Conservation (phyloP, 768 basidiomycete genomes). For the Termitomyces titanicus region DNA sequence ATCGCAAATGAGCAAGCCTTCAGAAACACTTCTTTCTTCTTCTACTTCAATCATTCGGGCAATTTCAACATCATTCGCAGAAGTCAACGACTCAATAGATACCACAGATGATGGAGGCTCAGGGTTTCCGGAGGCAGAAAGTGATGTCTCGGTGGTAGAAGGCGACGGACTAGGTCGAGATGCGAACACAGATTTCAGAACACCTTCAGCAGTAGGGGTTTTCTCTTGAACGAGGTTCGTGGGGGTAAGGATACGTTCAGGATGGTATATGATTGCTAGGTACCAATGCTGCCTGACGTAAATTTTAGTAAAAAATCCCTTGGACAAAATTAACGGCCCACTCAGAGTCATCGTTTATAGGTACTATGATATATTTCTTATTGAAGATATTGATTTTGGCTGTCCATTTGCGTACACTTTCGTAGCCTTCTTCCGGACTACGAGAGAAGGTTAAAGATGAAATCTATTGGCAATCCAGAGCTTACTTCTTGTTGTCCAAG, state of each 20-base stretch:
- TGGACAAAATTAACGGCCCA: slow-evolving; percentile 31
- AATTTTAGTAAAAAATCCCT: neutral
- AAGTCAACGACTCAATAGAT: neutral
- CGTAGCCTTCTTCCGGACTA: slow-evolving; percentile 64
- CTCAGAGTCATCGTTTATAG: slow-evolving; percentile 85
- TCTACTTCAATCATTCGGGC: slow-evolving; percentile 26
- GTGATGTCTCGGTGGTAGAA: neutral
- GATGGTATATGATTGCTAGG: slow-evolving; percentile 88
- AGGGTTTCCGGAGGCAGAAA: neutral
- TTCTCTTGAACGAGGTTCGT: slow-evolving; percentile 9
- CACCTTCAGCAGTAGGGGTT: neutral
- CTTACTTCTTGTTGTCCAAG: slow-evolving; percentile 66
- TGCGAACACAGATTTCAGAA: slow-evolving; percentile 2
- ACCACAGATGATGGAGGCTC: neutral
- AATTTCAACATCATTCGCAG: neutral
- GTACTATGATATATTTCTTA: slow-evolving; percentile 92
- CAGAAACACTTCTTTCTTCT: slow-evolving; percentile 22
- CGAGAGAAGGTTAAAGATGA: slow-evolving; percentile 5
- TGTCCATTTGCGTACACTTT: slow-evolving; percentile 93
- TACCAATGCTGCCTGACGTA: slow-evolving; percentile 88
- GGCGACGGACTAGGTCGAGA: neutral
- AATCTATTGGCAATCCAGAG: neutral
- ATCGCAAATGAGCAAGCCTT: slow-evolving; percentile 23
- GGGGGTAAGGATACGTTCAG: slow-evolving; percentile 49
- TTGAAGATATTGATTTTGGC: slow-evolving; percentile 81